Percentiles rank a stretch among this genome's conserved stretches.
Conservation (phyloP, 192 early-diverging fungal genomes). For the Neocallimastix lanati region DNA sequence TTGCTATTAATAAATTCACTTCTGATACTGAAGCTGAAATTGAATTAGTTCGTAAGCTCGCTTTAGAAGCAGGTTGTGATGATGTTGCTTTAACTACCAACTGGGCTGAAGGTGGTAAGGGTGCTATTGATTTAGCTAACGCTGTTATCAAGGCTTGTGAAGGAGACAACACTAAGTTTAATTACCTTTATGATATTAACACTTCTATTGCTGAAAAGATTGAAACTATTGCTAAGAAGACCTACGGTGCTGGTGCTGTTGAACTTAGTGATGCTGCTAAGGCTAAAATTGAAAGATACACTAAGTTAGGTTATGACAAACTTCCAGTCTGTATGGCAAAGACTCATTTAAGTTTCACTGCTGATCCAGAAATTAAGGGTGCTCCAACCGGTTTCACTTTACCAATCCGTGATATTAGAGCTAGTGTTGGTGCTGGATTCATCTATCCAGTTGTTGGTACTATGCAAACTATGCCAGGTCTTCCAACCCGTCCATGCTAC, state of each 20-base stretch:
- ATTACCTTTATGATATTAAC: conserved; percentile 71
- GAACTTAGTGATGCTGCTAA: conserved; percentile 65
- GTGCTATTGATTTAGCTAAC: conserved; percentile 70
- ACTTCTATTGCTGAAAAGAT: conserved; percentile 77
- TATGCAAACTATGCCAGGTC: conserved; percentile 96
- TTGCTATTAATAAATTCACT: conserved; percentile 79
- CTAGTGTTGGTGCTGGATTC: conserved; percentile 91
- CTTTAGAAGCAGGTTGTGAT: conserved; percentile 66
- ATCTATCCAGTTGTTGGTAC: conserved; percentile 86
- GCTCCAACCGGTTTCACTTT: conserved; percentile 79
- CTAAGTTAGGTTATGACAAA: conserved; percentile 62
- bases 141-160: conserved; percentile 62
- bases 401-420: conserved; percentile 86
- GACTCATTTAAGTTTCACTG: conserved; percentile 85
- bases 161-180: conserved; percentile 31
- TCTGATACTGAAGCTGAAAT: conserved; percentile 77
- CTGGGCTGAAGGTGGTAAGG: conserved; percentile 84
- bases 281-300: conserved; percentile 76
- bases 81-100: conserved; percentile 78
- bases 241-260: conserved; percentile 90
- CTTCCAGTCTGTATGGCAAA: conserved; percentile 99
- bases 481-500: conserved; percentile 90
- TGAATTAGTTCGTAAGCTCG: conserved; percentile 47
- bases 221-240: conserved; percentile 71
- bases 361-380: conserved; percentile 79